Conservation (phyloP, 148 eudicot genomes). For the Silene latifolia region DNA sequence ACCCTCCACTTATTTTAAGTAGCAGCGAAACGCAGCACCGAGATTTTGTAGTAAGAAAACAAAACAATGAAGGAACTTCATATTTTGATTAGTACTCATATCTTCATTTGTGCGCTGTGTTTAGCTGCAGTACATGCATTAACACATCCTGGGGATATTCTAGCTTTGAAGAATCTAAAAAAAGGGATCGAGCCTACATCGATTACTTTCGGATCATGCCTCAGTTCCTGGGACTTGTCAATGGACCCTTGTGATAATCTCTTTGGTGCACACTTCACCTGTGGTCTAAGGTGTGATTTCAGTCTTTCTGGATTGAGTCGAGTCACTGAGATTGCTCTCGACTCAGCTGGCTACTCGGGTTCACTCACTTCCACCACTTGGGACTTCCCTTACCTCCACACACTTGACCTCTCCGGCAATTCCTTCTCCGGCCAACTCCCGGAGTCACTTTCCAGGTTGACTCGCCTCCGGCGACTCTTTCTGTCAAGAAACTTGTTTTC, state of each 20-base stretch:
- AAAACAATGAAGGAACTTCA: slow-evolving; percentile 15
- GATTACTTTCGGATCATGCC: slow-evolving; percentile 32
- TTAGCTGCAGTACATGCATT: slow-evolving; percentile 7
- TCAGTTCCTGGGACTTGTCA: slow-evolving; percentile 39
- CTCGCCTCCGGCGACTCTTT: slow-evolving; percentile 36
- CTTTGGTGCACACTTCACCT: slow-evolving; percentile 32
- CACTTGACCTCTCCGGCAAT: slow-evolving; percentile 39
- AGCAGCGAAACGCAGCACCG: slow-evolving; percentile 9
- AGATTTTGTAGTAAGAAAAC: not conserved
- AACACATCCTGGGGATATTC: slow-evolving; percentile 28
- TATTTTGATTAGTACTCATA: not conserved
- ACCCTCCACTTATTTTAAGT: slow-evolving; percentile 11
- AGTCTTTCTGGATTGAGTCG: slow-evolving; percentile 29
- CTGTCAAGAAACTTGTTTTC: slow-evolving; percentile 35
- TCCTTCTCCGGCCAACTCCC: slow-evolving; percentile 40
- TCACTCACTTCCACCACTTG: slow-evolving; percentile 22
- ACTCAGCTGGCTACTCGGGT: slow-evolving; percentile 44
- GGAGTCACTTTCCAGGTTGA: slow-evolving; percentile 29
- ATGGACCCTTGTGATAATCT: slow-evolving; percentile 35
- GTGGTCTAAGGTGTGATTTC: slow-evolving; percentile 40
- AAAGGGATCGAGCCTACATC: slow-evolving; percentile 16
- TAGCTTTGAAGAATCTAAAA: slow-evolving; percentile 24
- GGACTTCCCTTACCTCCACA: slow-evolving; percentile 36
- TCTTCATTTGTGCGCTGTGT: slow-evolving; percentile 1
- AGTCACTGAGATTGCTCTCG: slow-evolving; percentile 43